Percentiles rank a stretch among this genome's conserved stretches.
These are phyloP conservation scores for Globomyces pollinis-pini DNA, from an alignment of 192 early-diverging fungal genomes.

Conservation along the genomic window DNA sequence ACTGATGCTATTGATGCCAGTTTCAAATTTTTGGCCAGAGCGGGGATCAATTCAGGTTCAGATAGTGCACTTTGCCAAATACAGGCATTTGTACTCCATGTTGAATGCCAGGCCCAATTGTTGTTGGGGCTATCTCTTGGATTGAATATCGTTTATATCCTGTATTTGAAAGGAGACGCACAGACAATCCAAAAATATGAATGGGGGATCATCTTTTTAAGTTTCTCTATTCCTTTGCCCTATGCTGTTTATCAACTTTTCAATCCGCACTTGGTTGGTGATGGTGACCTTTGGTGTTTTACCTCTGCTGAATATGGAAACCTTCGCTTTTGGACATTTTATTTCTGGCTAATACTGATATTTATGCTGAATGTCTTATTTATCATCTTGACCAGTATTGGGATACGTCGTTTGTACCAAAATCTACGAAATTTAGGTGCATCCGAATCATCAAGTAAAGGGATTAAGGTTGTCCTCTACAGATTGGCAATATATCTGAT, in stretches of 20 bases:
- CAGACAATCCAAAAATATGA: conserved; percentile 2
- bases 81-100: not conserved
- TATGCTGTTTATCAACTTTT: not conserved
- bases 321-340: too few species aligned
- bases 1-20: not conserved
- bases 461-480: not conserved
- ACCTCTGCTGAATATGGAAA: too few species aligned
- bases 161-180: not conserved
- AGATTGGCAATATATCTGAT: conserved; percentile 8
- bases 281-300: too few species aligned
- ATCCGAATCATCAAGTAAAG: too few species aligned
- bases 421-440: too few species aligned
- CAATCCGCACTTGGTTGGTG: too few species aligned
- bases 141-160: not conserved
- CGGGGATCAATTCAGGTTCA: not conserved
- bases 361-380: too few species aligned
- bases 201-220: not conserved
- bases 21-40: not conserved
- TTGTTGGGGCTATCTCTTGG: not conserved
- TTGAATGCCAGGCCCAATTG: not conserved
- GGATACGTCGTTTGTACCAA: too few species aligned
- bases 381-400: too few species aligned
- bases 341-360: too few species aligned
- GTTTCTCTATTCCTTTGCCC: not conserved
- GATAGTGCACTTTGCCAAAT: not conserved